These are phyloP conservation scores for Cornus controversa DNA, from an alignment of 148 eudicot genomes.

Conservation along the genomic window DNA sequence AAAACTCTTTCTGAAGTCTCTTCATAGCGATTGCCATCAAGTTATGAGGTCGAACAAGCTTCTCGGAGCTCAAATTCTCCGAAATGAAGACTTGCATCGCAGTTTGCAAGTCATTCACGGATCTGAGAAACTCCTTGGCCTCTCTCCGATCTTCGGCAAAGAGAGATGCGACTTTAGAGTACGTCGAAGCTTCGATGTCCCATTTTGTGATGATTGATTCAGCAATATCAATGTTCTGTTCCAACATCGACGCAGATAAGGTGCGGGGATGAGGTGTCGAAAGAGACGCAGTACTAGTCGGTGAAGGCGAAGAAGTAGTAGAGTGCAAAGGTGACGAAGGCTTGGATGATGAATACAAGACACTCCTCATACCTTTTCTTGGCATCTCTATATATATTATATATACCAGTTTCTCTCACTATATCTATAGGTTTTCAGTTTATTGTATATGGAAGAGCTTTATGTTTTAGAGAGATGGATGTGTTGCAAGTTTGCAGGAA, in stretches of 20 bases:
- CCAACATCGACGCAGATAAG: slow-evolving; percentile 39
- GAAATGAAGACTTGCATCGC: slow-evolving; percentile 42
- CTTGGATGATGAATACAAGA: slow-evolving; percentile 7
- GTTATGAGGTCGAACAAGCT: slow-evolving; percentile 42
- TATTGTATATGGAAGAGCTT: too few species aligned
- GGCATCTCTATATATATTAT: too few species aligned
- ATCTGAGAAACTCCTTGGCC: slow-evolving; percentile 38
- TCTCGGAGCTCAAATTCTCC: slow-evolving; percentile 27
- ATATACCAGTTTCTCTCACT: too few species aligned
- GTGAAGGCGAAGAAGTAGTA: slow-evolving; percentile 16
- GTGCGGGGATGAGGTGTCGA: too few species aligned
- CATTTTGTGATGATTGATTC: slow-evolving; percentile 45
- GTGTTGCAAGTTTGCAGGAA: too few species aligned
- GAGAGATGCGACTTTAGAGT: slow-evolving; percentile 26
- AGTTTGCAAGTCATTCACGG: slow-evolving; percentile 44
- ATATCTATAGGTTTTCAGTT: not conserved
- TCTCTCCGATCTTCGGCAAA: slow-evolving; percentile 41
- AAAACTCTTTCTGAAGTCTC: slow-evolving; percentile 62
- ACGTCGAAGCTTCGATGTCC: slow-evolving; percentile 35
- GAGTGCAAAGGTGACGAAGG: slow-evolving; percentile 2
- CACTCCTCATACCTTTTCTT: slow-evolving; percentile 5
- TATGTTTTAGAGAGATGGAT: too few species aligned
- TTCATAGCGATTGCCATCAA: slow-evolving; percentile 59
- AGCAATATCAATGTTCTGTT: slow-evolving; percentile 48
- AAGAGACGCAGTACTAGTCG: too few species aligned